Evolutionary conservation across 192 early-diverging fungal genomes (phyloP), one percentile per base, ranked within the genome.

Genomic region (Backusella macrospora): DNA sequence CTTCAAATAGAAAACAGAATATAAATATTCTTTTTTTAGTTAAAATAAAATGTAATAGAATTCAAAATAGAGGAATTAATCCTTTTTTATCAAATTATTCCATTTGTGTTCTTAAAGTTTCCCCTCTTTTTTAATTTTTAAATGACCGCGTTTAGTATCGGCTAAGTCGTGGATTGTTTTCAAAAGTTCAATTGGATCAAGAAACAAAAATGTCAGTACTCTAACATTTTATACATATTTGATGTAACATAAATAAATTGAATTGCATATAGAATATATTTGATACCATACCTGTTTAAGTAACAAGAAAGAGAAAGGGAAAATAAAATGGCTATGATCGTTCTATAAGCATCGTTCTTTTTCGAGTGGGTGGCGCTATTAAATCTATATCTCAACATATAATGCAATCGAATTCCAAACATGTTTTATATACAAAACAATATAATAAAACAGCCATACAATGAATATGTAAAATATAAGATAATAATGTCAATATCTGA

Each of bases 101-200:
- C 6, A 52, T 52, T 21, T 52, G 18, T 21, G 49, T 52, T 23
- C 2, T 18, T 18, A n/a, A 52, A 52, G n/a, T 52, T 52, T 52
- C 8, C n/a, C 18, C 49, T 8, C 18, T 0, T 43, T 52, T 16
- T 18, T 34, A 2, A 34, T 52, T 52, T 52, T 52, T 52, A 23
- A 52, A 52, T 6, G 18, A 18, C 49, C 49, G 49, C 16, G 9
- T 52, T 52, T n/a, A 9, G n/a, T n/a, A 18, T 9, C 9, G 3
- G 2, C n/a, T 52, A n/a, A 16, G 18, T 52, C 49, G 18, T 52
- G 49, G 49, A 52, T 7, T 52, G 18, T 21, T 52, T 23, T 52
- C 18, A 52, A 52, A 52, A 52, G 49, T 52, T 21, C 49, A 18
- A 52, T 52, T 52, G 49, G 49, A 52, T 52, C 49, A 52, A 52